Percentiles rank a stretch among this genome's conserved stretches.
Conservation (phyloP, 441 rosid genomes). For the Omphalea diandra region DNA sequence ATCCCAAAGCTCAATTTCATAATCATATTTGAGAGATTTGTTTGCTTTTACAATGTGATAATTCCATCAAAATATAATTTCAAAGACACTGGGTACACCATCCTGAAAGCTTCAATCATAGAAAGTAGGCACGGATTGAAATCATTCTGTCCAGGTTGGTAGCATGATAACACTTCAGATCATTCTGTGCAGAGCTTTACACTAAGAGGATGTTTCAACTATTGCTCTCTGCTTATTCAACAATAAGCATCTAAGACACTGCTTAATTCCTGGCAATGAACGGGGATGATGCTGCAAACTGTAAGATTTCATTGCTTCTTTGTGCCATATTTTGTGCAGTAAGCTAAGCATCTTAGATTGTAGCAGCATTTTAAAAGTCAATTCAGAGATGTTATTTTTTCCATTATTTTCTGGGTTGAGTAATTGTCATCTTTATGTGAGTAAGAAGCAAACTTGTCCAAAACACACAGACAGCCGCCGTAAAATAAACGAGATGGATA, state of each 20-base stretch:
- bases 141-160: no score
- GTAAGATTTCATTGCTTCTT: slow-evolving; percentile 47
- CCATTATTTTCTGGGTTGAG: background rate
- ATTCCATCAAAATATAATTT: background rate
- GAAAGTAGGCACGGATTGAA: no score
- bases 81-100: background rate
- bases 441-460: no score
- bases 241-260: slow-evolving; percentile 64
- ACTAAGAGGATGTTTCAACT: slow-evolving; percentile 78
- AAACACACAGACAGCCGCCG: no score
- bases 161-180: background rate
- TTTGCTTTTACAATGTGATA: background rate
- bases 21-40: background rate
- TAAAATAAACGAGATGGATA: background rate
- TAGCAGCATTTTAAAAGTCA: background rate
- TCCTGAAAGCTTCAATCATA: background rate
- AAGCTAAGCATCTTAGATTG: background rate
- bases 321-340: background rate
- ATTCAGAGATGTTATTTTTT: background rate
- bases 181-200: slow-evolving; percentile 58
- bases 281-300: slow-evolving; percentile 68
- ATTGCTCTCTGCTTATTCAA: slow-evolving; percentile 78
- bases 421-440: background rate
- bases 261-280: slow-evolving; percentile 84
- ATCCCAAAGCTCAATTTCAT: background rate